Conservation (phyloP, 345 rosid species). For the Salix caprea region DNA sequence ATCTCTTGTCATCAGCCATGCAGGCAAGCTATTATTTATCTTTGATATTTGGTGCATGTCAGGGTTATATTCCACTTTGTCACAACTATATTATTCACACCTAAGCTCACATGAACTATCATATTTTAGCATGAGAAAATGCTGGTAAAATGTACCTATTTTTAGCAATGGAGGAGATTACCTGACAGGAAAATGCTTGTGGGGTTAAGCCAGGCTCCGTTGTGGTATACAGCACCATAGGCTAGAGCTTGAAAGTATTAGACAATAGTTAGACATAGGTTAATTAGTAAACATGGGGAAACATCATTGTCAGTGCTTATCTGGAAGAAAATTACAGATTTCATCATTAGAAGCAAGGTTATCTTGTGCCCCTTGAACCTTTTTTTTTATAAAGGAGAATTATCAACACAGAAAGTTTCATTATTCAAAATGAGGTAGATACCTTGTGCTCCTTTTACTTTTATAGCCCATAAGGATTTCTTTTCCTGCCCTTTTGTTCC, state of each 20-base stretch:
- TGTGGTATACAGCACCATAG: background rate
- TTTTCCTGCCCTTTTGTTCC: background rate
- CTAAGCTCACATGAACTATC: background rate
- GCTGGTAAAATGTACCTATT: background rate
- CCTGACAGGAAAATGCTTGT: background rate
- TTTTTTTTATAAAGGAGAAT: background rate
- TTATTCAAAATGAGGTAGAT: background rate
- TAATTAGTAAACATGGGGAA: background rate
- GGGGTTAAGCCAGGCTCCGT: background rate
- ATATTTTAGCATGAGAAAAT: background rate
- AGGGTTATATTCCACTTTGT: background rate
- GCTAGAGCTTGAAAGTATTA: background rate
- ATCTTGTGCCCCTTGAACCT: background rate
- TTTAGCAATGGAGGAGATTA: background rate
- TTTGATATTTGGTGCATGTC: background rate
- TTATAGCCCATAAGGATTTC: background rate
- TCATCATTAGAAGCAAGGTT: background rate
- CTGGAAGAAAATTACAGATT: background rate
- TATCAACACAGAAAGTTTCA: background rate
- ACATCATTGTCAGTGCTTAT: background rate
- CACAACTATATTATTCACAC: background rate
- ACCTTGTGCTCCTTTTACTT: background rate
- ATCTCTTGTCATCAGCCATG: conserved; percentile 91
- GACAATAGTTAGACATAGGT: background rate
- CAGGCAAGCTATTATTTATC: conserved; percentile 38